Conservation (phyloP, 2,329 filamentous ascomycete species). For the Dothidotthia symphoricarpi region DNA sequence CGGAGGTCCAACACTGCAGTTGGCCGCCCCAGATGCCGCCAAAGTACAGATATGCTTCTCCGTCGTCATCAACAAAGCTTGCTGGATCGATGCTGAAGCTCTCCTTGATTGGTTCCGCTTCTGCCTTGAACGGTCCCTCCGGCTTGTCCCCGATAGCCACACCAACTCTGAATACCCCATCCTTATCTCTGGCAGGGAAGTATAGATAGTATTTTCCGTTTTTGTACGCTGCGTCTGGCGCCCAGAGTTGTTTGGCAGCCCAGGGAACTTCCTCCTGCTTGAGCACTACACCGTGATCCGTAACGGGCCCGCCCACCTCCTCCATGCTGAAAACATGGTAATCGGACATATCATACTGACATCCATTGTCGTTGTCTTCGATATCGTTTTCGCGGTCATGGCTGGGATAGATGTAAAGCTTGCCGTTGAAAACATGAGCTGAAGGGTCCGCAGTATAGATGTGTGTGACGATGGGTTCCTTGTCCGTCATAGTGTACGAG, state of each 20-base stretch:
- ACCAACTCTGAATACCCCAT: conserved; percentile 70
- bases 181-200: conserved; percentile 71
- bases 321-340: conserved; percentile 74
- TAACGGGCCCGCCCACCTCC: conserved; percentile 58
- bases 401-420: conserved; percentile 76
- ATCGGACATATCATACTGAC: conserved; percentile 81
- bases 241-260: conserved; percentile 78
- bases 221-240: conserved; percentile 69
- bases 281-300: conserved; percentile 71
- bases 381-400: conserved; percentile 76
- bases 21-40: conserved; percentile 80
- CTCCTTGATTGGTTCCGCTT: conserved; percentile 63
- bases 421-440: conserved; percentile 74
- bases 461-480: conserved; percentile 66
- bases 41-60: conserved; percentile 68
- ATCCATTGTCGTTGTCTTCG: conserved; percentile 76
- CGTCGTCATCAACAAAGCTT: conserved; percentile 69
- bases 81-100: conserved; percentile 77
- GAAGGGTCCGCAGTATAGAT: conserved; percentile 79
- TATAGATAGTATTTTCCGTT: conserved; percentile 73
- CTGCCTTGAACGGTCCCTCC: conserved; percentile 67
- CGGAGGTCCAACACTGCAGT: conserved; percentile 69
- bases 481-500: conserved; percentile 35
- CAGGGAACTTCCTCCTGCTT: conserved; percentile 67
- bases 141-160: conserved; percentile 65